phyloP scores from a whole-genome alignment of 2,329 filamentous ascomycete species.

The Sporothrix brasiliensis region DNA sequence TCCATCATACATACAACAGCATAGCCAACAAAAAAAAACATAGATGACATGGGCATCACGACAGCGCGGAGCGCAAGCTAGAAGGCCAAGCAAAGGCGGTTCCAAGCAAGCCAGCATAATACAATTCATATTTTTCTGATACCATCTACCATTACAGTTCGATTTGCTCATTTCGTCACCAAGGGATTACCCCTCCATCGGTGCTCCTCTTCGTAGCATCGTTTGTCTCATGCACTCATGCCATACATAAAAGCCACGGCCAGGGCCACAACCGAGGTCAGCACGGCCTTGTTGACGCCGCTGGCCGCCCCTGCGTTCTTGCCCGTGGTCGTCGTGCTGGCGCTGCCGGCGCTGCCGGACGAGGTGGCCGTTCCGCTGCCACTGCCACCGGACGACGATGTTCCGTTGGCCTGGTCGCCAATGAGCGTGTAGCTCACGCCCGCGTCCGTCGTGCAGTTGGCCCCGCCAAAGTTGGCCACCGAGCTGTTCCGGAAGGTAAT shows the following conservation, averaged over 20 bases:
- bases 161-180: not conserved
- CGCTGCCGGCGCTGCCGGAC: slow-evolving; percentile 21
- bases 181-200: not conserved
- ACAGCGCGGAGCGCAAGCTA: slow-evolving; percentile 11
- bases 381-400: slow-evolving; percentile 6
- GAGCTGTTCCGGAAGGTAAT: slow-evolving; percentile 62
- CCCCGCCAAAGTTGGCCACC: slow-evolving; percentile 50
- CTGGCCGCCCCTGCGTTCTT: slow-evolving; percentile 33
- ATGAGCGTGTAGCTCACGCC: slow-evolving; percentile 51
- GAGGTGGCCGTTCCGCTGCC: not conserved
- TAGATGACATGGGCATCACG: not conserved
- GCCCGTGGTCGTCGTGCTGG: slow-evolving; percentile 19
- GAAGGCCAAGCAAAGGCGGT: not conserved
- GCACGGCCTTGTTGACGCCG: slow-evolving; percentile 37
- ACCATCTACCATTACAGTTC: not conserved
- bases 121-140: not conserved
- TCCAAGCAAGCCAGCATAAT: slow-evolving; percentile 10
- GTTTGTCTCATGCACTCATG: slow-evolving; percentile 41
- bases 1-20: not conserved
- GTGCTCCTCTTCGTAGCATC: no score
- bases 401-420: slow-evolving; percentile 41
- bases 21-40: not conserved
- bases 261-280: slow-evolving; percentile 47
- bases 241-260: slow-evolving; percentile 46
- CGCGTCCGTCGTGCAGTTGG: slow-evolving; percentile 61